Conservation (phyloP, 1,139 yeast species). For the Candida smagusa region DNA sequence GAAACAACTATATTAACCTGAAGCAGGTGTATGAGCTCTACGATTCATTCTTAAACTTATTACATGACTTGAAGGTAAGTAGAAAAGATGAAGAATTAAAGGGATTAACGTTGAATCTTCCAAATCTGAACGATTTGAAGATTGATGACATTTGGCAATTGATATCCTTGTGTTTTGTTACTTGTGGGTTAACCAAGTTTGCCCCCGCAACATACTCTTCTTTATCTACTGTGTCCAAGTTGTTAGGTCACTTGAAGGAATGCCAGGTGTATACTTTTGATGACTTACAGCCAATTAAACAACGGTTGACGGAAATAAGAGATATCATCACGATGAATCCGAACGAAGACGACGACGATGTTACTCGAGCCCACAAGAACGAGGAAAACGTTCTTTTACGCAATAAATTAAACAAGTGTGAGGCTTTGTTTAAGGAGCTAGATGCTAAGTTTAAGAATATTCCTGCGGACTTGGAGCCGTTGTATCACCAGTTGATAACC, state of each 20-base stretch:
- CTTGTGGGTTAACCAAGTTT: conserved; percentile 84
- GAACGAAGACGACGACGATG: conserved; percentile 21
- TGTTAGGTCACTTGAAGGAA: conserved; percentile 77
- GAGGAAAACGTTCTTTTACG: conserved; percentile 60
- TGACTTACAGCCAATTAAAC: conserved; percentile 74
- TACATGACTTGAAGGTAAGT: conserved; percentile 49
- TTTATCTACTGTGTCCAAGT: conserved; percentile 74
- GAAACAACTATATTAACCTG: conserved; percentile 60
- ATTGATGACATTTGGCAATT: conserved; percentile 88
- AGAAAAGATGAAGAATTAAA: conserved; percentile 48
- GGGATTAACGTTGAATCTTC: conserved; percentile 37
- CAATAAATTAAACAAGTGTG: conserved; percentile 57
- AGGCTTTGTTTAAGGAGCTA: conserved; percentile 50
- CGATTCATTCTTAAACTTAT: conserved; percentile 47
- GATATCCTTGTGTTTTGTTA: conserved; percentile 77
- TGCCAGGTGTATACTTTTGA: conserved; percentile 78
- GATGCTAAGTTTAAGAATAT: conserved; percentile 53
- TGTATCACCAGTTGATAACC: conserved; percentile 46
- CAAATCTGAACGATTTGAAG: conserved; percentile 59
- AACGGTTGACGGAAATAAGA: conserved; percentile 65
- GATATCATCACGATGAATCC: conserved; percentile 49
- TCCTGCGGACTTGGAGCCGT: conserved; percentile 51
- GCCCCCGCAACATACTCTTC: conserved; percentile 96
- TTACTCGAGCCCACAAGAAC: conserved; percentile 31
- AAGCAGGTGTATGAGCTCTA: conserved; percentile 58